Conservation (phyloP, 2,329 filamentous ascomycete species). For the Aureobasidium zeae region DNA sequence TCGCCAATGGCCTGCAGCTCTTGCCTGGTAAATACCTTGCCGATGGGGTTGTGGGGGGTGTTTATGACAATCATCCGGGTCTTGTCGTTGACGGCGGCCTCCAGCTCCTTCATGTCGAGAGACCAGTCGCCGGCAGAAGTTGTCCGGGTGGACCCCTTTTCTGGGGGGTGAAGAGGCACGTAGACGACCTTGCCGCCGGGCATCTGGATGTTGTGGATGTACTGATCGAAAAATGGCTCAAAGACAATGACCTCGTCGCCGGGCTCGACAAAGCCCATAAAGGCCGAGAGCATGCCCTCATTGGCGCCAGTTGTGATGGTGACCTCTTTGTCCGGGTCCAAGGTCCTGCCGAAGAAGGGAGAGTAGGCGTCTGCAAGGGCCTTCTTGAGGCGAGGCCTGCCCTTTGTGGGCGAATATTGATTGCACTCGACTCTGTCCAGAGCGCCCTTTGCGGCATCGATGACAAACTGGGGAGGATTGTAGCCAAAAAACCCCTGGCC, state of each 20-base stretch:
- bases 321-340: conserved; percentile 87
- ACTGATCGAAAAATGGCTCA: conserved; percentile 98
- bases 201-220: conserved; percentile 99
- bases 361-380: conserved; percentile 89
- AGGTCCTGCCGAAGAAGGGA: conserved; percentile 68
- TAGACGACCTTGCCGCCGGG: conserved; percentile 90
- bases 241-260: conserved; percentile 97
- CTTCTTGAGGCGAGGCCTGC: conserved; percentile 81
- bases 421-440: conserved; percentile 92
- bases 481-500: conserved; percentile 79
- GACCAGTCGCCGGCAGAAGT: conserved; percentile 83
- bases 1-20: conserved; percentile 81
- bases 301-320: conserved; percentile 90
- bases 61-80: conserved; percentile 96
- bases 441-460: conserved; percentile 83
- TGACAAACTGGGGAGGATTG: conserved; percentile 83
- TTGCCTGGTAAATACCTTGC: conserved; percentile 81
- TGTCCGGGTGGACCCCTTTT: conserved; percentile 66
- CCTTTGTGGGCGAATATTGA: conserved; percentile 94
- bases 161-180: conserved; percentile 85
- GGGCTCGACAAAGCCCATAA: conserved; percentile 93
- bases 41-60: conserved; percentile 87
- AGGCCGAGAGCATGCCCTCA: conserved; percentile 89
- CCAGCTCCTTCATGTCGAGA: conserved; percentile 73
- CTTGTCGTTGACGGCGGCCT: conserved; percentile 68